phyloP scores from a whole-genome alignment of 75 land plant species.

The Selaginella tamariscina region DNA sequence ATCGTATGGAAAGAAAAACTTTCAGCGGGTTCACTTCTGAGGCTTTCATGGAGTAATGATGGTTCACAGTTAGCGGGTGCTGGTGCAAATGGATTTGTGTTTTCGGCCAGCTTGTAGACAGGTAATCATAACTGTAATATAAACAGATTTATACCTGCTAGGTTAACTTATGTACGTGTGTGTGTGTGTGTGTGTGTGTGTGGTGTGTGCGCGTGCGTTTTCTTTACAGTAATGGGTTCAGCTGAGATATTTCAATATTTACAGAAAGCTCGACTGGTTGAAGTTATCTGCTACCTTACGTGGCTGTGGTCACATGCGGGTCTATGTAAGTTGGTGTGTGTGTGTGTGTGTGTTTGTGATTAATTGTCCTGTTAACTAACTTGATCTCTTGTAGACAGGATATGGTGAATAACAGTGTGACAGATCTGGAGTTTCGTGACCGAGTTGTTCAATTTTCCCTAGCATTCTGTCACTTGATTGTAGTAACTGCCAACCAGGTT shows the following conservation, averaged over 20 bases:
- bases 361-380: too few relatives aligned
- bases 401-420: slow-evolving; percentile 12
- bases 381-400: slow-evolving; percentile 16
- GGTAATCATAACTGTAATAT: slow-evolving; percentile 12
- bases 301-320: slow-evolving; percentile 16
- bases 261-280: slow-evolving; percentile 24
- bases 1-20: slow-evolving; percentile 17
- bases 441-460: slow-evolving; percentile 24
- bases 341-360: slow-evolving; percentile 9
- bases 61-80: slow-evolving; percentile 30
- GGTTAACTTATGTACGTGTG: too few relatives aligned
- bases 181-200: too few relatives aligned
- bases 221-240: not conserved
- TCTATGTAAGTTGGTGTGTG: slow-evolving; percentile 17
- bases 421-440: slow-evolving; percentile 26
- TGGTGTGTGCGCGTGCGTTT: too few relatives aligned
- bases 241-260: not conserved
- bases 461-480: slow-evolving; percentile 24
- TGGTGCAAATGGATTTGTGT: slow-evolving; percentile 22
- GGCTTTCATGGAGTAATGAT: slow-evolving; percentile 30
- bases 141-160: too few relatives aligned
- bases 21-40: slow-evolving; percentile 17
- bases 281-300: slow-evolving; percentile 20
- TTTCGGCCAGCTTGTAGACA: slow-evolving; percentile 24
- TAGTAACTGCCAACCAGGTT: slow-evolving; percentile 28